Evolutionary conservation across 2,329 filamentous ascomycete species (phyloP), one percentile per base, ranked within the genome.

Genomic region (Beauveria medogensis): DNA sequence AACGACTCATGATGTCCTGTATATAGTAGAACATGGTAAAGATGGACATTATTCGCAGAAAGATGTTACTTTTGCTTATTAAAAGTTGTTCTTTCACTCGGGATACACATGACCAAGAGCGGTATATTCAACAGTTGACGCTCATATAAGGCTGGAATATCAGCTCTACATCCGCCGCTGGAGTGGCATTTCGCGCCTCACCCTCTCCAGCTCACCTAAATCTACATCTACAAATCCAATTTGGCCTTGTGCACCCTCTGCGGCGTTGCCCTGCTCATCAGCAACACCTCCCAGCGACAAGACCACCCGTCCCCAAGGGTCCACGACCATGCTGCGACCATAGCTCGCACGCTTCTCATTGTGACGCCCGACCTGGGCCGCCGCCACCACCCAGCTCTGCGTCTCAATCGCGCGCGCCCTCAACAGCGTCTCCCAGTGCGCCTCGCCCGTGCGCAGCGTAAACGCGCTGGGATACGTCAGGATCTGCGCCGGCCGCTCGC

Each of bases 381-480:
- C 87, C 10, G 92, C 93, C 63, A 97, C 77, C 2, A 97, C 87
- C 78, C 90, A 97, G 60, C 86, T 85, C 75, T 97, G 90, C 20
- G 88, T 91, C 78, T 97, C 93, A 63, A 97, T 91, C 10, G 93
- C 93, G 52, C 93, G 80, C 3, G 91, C 86, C 30, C 90, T 80
- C 16, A 97, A 77, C 6, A 97, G 76, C 2, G 84, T 79, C 69
- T 91, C 86, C 93, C 93, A 97, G 74, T 97, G 93, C 1, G 90
- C 90, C 61, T 79, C 80, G 0, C 93, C 93, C 0, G 93, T 97
- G 1, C 88, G 85, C 0, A 95, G 82, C 0, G 92, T 96, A 70
- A 97, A 97, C 4, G 93, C 93, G 6, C 90, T 93, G 0, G 93
- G 93, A 70, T 93, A 97, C 0, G 91, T 85, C 55, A 97, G 77